Conservation (phyloP, 108 stramenopile genomes). For the Nannochloropsis salina region DNA sequence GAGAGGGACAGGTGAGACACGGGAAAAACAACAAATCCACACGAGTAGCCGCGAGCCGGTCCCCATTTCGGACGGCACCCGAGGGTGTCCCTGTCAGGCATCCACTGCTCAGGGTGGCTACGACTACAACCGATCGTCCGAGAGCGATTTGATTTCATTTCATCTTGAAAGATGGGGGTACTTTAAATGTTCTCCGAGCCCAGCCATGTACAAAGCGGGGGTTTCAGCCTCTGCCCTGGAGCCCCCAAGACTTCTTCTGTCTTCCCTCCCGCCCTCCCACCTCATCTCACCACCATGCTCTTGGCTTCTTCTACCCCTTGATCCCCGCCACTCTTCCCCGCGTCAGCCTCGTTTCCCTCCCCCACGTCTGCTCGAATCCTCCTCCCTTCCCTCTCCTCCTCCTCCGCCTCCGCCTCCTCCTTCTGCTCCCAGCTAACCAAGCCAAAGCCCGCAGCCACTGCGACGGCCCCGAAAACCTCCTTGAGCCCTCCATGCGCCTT, state of each 20-base stretch:
- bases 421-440: slow-evolving; percentile 17
- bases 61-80: too few species aligned
- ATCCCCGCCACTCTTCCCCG: neutral
- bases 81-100: too few species aligned
- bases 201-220: too few species aligned
- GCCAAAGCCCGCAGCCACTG: slow-evolving; percentile 7
- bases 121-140: too few species aligned
- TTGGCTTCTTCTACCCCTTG: neutral
- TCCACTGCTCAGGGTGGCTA: too few species aligned
- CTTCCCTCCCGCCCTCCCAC: neutral
- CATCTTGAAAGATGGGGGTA: too few species aligned
- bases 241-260: neutral
- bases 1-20: too few species aligned
- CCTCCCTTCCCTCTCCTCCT: slow-evolving; percentile 20
- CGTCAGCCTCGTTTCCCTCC: neutral
- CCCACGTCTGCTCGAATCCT: neutral
- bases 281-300: neutral
- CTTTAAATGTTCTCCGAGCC: too few species aligned
- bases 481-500: neutral
- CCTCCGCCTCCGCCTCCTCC: neutral
- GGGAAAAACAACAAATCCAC: too few species aligned
- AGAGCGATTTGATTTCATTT: too few species aligned
- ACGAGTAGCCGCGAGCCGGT: too few species aligned
- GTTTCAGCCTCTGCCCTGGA: too few species aligned
- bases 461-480: neutral